A percentile compares a stretch with the other conserved stretches of the same genome.
phyloP scores from a whole-genome alignment of 495 filamentous ascomycete species.

The Talaromyces adpressus region DNA sequence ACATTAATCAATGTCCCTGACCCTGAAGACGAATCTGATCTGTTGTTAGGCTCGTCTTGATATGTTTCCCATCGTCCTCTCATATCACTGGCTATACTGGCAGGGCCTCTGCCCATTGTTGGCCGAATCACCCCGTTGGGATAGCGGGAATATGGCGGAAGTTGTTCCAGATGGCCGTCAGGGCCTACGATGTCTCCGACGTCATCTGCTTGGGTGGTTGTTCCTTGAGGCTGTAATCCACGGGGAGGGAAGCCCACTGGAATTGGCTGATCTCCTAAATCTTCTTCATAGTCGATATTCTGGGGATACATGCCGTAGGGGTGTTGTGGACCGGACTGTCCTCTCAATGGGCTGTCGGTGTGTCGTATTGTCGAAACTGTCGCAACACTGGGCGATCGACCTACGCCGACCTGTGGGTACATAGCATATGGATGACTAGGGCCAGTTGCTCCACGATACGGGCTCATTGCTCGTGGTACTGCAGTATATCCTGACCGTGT shows the following conservation, averaged over 20 bases:
- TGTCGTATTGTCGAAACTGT: constrained; percentile 55
- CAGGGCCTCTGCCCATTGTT: neutral
- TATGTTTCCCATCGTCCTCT: neutral
- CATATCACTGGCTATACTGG: constrained; percentile 8
- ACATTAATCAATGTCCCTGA: constrained; percentile 22
- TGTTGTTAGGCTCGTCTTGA: constrained; percentile 17
- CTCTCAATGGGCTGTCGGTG: constrained; percentile 52
- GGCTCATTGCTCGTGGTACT: constrained; percentile 39
- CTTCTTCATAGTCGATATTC: constrained; percentile 52
- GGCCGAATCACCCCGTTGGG: constrained; percentile 46
- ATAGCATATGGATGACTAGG: constrained; percentile 51
- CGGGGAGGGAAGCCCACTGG: constrained; percentile 71
- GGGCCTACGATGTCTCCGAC: constrained; percentile 79
- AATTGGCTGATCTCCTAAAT: constrained; percentile 39
- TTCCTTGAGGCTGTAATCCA: constrained; percentile 57
- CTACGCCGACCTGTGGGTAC: constrained; percentile 47
- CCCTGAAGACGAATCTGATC: constrained; percentile 43
- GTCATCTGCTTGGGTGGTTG: constrained; percentile 72
- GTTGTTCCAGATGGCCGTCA: constrained; percentile 81
- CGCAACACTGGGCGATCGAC: constrained; percentile 55
- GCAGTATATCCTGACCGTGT: constrained; percentile 8
- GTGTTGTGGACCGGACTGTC: constrained; percentile 68
- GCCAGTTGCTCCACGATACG: constrained; percentile 47
- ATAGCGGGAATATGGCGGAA: constrained; percentile 83
- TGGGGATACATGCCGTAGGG: constrained; percentile 84